Conservation (phyloP, 2,329 filamentous ascomycete species). For the Clarireedia paspali region DNA sequence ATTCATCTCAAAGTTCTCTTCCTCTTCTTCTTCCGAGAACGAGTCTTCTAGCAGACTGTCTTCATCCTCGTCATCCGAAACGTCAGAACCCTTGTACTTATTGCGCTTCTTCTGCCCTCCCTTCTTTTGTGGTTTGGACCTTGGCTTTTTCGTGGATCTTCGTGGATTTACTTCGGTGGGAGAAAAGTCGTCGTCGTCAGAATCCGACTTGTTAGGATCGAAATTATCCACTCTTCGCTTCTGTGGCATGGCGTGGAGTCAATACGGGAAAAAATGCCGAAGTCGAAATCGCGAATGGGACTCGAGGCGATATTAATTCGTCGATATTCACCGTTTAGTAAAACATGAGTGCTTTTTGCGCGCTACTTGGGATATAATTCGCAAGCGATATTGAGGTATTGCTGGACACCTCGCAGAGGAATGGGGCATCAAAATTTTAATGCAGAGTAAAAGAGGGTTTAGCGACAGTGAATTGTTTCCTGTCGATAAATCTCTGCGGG, state of each 20-base stretch:
- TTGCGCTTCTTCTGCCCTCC: constrained; percentile 32
- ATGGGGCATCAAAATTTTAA: neutral
- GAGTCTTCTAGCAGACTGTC: constrained; percentile 45
- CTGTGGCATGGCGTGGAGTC: constrained; percentile 22
- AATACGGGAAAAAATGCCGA: neutral
- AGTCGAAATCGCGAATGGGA: neutral
- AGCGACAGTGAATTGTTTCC: neutral
- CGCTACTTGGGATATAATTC: neutral
- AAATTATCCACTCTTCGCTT: constrained; percentile 51
- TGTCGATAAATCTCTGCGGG: neutral
- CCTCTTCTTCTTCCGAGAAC: constrained; percentile 37
- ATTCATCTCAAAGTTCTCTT: constrained; percentile 36
- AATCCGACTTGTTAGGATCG: constrained; percentile 59
- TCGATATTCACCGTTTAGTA: neutral
- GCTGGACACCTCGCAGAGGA: neutral
- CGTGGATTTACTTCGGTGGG: constrained; percentile 40
- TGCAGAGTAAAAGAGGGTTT: neutral
- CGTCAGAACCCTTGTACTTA: constrained; percentile 52
- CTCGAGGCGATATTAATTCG: neutral
- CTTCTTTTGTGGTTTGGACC: constrained; percentile 21
- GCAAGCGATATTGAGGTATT: neutral
- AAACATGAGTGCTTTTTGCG: constrained; percentile 7
- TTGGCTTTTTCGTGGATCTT: constrained; percentile 36
- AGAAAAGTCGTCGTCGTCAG: constrained; percentile 59
- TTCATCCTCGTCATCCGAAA: constrained; percentile 49